phyloP scores from a whole-genome alignment of 202 grass and related monocot genomes.

The Setaria viridis region DNA sequence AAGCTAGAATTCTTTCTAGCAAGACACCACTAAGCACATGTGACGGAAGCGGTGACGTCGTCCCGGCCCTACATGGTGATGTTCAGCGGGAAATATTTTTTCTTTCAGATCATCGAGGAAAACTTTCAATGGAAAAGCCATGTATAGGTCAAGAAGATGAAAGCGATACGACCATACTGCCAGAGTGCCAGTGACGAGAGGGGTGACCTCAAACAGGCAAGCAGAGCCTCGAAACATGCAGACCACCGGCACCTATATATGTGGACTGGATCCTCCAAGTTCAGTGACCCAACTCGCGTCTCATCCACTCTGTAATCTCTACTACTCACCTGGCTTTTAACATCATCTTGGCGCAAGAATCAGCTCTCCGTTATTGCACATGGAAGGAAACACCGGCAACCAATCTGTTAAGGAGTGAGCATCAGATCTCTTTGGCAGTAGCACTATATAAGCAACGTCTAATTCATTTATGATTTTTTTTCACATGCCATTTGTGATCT shows the following conservation, averaged over 20 bases:
- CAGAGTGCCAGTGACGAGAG: neutral
- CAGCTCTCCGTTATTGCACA: neutral
- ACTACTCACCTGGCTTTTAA: neutral
- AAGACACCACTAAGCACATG: neutral
- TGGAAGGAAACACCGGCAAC: neutral
- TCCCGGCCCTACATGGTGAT: neutral
- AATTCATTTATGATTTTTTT: neutral
- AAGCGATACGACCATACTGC: neutral
- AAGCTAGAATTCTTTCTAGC: too few relatives aligned
- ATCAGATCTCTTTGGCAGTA: neutral
- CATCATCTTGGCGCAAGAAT: neutral
- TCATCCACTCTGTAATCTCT: neutral
- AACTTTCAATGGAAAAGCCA: too few relatives aligned
- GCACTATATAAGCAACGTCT: neutral
- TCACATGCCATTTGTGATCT: neutral
- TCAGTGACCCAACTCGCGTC: neutral
- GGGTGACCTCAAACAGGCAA: neutral
- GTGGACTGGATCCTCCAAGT: neutral
- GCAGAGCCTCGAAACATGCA: neutral
- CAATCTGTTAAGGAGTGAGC: constrained; percentile 8
- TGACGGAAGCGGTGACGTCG: constrained; percentile 7
- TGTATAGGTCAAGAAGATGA: neutral
- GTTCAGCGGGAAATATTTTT: neutral
- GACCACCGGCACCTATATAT: neutral
- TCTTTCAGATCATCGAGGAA: neutral